Percentiles rank a stretch among this genome's conserved stretches.
Evolutionary conservation across 2,329 filamentous ascomycete species (phyloP).

Genomic region (Stagonosporopsis vannaccii): DNA sequence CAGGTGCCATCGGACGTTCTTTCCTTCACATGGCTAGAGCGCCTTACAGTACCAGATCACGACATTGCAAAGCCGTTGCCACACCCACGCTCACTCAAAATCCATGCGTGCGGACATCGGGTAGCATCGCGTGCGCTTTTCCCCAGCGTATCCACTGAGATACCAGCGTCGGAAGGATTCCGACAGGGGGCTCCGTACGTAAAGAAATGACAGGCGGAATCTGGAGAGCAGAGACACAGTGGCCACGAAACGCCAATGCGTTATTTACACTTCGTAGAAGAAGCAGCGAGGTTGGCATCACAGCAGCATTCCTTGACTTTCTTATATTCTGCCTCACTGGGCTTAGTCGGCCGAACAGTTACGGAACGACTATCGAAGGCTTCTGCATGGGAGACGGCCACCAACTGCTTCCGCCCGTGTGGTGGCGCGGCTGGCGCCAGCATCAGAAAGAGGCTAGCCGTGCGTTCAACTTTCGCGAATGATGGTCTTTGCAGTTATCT

Average conservation of each 20-base stretch:
- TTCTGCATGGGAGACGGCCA: slow-evolving; percentile 13
- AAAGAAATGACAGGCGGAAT: slow-evolving; percentile 4
- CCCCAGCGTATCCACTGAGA: slow-evolving; percentile 16
- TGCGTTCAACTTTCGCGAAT: slow-evolving; percentile 6
- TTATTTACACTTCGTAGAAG: slow-evolving; percentile 1
- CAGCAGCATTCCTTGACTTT: slow-evolving; percentile 13
- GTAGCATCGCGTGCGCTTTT: slow-evolving; percentile 12
- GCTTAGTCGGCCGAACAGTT: slow-evolving; percentile 10
- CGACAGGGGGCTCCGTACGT: slow-evolving; percentile 10
- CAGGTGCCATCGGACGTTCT: slow-evolving; percentile 14
- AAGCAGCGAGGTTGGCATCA: slow-evolving; percentile 7
- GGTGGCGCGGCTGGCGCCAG: slow-evolving; percentile 16
- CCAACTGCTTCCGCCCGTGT: slow-evolving; percentile 17
- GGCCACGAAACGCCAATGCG: slow-evolving; percentile 7
- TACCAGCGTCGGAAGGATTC: slow-evolving; percentile 10
- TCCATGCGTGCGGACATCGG: not conserved
- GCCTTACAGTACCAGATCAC: slow-evolving; percentile 9
- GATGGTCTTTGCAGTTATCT: slow-evolving; percentile 12
- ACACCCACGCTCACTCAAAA: slow-evolving; percentile 2
- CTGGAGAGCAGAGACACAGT: not conserved
- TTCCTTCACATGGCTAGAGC: slow-evolving; percentile 5
- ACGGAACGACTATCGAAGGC: slow-evolving; percentile 19
- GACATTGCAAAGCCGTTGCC: slow-evolving; percentile 10
- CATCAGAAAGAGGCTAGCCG: slow-evolving; percentile 3
- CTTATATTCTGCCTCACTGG: slow-evolving; percentile 8